phyloP scores from a whole-genome alignment of 2,329 filamentous ascomycete genomes.

The Hymenoscyphus repandus region DNA sequence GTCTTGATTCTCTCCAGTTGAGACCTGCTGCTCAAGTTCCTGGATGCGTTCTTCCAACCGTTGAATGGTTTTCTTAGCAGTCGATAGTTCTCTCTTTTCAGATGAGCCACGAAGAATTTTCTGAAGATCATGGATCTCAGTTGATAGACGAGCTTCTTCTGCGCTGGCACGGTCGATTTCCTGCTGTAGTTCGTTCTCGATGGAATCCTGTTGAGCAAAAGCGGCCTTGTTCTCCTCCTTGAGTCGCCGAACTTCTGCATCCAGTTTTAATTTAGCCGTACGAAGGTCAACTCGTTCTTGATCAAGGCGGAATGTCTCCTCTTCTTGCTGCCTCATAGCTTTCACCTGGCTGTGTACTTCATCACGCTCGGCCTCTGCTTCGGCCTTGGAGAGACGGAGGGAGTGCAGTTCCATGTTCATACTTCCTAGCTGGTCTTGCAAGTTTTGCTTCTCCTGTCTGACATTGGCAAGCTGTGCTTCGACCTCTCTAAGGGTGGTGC shows the following conservation, averaged over 20 bases:
- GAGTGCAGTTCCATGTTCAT: conserved; percentile 56
- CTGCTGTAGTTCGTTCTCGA: conserved; percentile 59
- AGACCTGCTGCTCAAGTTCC: conserved; percentile 39
- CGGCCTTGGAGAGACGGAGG: conserved; percentile 49
- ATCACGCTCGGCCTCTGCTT: conserved; percentile 60
- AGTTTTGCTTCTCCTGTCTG: conserved; percentile 53
- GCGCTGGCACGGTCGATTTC: conserved; percentile 61
- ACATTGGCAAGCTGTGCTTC: conserved; percentile 52
- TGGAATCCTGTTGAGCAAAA: conserved; percentile 48
- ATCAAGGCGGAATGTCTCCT: conserved; percentile 56
- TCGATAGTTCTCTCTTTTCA: conserved; percentile 39
- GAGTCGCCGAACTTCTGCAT: conserved; percentile 60
- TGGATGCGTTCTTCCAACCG: conserved; percentile 55
- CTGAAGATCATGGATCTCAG: conserved; percentile 50
- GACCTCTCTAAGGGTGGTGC: conserved; percentile 52
- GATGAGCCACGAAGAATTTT: conserved; percentile 31
- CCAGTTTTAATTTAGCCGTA: conserved; percentile 61
- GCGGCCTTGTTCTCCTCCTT: conserved; percentile 58
- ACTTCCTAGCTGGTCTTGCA: conserved; percentile 59
- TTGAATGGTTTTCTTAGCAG: conserved; percentile 55
- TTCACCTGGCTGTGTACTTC: conserved; percentile 58
- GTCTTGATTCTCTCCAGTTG: conserved; percentile 34
- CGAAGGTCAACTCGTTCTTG: conserved; percentile 65
- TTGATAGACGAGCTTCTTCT: conserved; percentile 59
- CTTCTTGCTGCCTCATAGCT: conserved; percentile 48